A percentile compares a stretch with the other conserved stretches of the same genome.
These are phyloP conservation scores for Aspergillus cejpii DNA, from an alignment of 2,329 filamentous ascomycete species.

Conservation along the genomic window DNA sequence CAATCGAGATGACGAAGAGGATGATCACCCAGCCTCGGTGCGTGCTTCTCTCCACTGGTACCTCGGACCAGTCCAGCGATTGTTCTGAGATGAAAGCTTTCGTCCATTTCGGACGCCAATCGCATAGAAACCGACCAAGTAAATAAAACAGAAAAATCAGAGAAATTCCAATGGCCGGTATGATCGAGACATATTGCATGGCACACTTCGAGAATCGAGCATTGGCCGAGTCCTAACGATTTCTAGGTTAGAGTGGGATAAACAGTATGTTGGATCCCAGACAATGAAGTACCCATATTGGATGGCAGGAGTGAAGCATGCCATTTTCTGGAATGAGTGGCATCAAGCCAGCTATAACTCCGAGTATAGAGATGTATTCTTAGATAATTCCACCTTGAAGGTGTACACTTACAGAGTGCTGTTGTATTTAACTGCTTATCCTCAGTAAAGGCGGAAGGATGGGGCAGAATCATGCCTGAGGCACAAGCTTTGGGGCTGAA, in stretches of 20 bases:
- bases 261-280: neutral
- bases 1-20: slow-evolving; percentile 36
- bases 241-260: slow-evolving; percentile 8
- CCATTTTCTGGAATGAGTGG: slow-evolving; percentile 7
- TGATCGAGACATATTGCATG: slow-evolving; percentile 28
- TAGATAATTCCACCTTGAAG: neutral
- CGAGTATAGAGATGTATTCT: neutral
- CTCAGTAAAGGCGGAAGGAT: neutral
- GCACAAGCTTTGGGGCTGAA: neutral
- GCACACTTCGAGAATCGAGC: slow-evolving; percentile 33
- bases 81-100: slow-evolving; percentile 47
- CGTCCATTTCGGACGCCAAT: slow-evolving; percentile 45
- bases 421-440: neutral
- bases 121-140: slow-evolving; percentile 18
- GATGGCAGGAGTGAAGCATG: slow-evolving; percentile 10
- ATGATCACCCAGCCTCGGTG: slow-evolving; percentile 30
- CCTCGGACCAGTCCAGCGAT: slow-evolving; percentile 21
- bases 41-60: slow-evolving; percentile 28
- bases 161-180: slow-evolving; percentile 24
- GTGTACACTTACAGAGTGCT: neutral
- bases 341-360: slow-evolving; percentile 3
- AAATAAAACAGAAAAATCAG: slow-evolving; percentile 26
- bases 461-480: neutral
- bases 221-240: slow-evolving; percentile 31
- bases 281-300: slow-evolving; percentile 13